These are phyloP conservation scores for Crithidia expoeki DNA, from an alignment of 208 protist genomes.

Conservation along the genomic window DNA sequence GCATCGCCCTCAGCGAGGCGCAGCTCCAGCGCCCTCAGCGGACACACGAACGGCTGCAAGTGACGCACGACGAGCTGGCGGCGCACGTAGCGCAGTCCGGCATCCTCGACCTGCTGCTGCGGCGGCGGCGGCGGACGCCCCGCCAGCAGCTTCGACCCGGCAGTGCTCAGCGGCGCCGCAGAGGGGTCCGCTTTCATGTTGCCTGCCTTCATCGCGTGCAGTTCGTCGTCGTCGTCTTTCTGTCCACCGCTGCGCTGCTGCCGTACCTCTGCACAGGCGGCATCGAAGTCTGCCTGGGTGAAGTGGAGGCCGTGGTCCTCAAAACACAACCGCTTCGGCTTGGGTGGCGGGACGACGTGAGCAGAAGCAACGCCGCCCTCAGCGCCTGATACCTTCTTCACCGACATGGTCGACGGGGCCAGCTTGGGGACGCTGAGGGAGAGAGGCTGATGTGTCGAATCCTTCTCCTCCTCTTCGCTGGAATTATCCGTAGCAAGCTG, in stretches of 20 bases:
- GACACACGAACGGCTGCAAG: conserved; percentile 16
- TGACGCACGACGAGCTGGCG: conserved; percentile 23
- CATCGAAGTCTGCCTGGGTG: conserved; percentile 21
- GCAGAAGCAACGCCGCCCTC: background rate
- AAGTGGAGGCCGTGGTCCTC: conserved; percentile 21
- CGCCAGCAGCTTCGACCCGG: background rate
- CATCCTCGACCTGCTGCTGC: conserved; percentile 19
- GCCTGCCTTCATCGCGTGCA: background rate
- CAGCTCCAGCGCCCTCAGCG: conserved; percentile 18
- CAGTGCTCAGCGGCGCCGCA: background rate
- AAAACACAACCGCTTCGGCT: conserved; percentile 14
- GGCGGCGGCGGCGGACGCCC: conserved; percentile 9
- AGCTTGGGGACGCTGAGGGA: conserved; percentile 15
- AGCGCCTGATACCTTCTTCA: background rate
- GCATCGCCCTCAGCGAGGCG: conserved; percentile 22
- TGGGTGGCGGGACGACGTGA: background rate
- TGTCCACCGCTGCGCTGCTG: background rate
- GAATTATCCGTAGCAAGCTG: background rate
- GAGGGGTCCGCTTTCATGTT: background rate
- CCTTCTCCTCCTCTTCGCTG: background rate
- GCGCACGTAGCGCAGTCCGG: conserved; percentile 22
- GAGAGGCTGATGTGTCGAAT: background rate
- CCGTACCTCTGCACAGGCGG: conserved; percentile 8
- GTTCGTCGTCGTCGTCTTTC: background rate
- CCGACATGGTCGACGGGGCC: background rate